Base-by-base conservation (phyloP, 305 asterid genomes). In the Plantago lanceolata region DNA sequence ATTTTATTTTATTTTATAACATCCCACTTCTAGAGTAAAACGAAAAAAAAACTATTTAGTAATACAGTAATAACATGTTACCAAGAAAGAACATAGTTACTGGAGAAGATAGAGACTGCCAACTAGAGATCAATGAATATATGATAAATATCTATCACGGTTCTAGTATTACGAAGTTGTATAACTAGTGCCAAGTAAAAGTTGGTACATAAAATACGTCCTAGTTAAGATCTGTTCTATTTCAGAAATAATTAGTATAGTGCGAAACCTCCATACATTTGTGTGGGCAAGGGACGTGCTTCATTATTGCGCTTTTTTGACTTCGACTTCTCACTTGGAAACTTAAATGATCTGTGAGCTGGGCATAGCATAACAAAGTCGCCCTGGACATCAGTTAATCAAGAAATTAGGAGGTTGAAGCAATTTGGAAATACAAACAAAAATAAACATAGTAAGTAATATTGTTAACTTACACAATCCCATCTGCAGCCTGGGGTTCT, bases 311-410 rank as follows among this genome's bases (percentile, higher is more conserved):
- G 72, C 71, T 75, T 79, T 75, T 65, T 64, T 31, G 79, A 53
- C 63, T 71, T 82, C 59, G 80, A 79, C 68, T 75, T 87, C 51
- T 89, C 94, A 26, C 80, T 73, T 62, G 98, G 97, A 79, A 93
- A 89, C 66, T 80, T 84, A 19, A 37, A 40, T 29, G 89, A 77
- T 40, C 61, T 79, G 81, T 93, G 98, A 68, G 18, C 37, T 60
- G 98, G 98, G 72, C 98, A 93, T 52, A 89, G 72, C 94, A 93
- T 77, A 51, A 85, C 20, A 73, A 72, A 89, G 69, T 76, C 68
- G 5, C 80, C 94, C 98, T 93, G 90, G 67, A 59, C 13, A 74
- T 65, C 54, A 58, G 18, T 31, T 26, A 1, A 63, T 37, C 44
- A 35, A 26, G 15, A 53, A 44, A 71, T 48, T 59, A 44, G 50